A percentile compares a stretch with the other conserved stretches of the same genome.
These are phyloP conservation scores for Tolypocladium nubicola DNA, from an alignment of 2,329 filamentous ascomycete species.

Conservation along the genomic window DNA sequence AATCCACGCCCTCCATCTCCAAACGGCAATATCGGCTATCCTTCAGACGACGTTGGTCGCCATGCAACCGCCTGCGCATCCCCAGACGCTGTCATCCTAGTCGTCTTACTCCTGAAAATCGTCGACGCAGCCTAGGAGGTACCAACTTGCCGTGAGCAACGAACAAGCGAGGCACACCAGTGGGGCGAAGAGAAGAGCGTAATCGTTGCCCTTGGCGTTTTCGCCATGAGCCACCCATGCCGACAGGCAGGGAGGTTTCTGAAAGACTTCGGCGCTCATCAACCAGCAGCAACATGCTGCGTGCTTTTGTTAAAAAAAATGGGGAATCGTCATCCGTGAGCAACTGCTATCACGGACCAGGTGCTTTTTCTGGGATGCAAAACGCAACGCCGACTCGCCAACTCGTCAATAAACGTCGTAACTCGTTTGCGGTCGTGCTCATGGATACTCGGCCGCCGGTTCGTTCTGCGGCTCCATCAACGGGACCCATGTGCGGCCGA, in stretches of 20 bases:
- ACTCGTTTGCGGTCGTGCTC: constrained; percentile 8
- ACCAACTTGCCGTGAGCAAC: not conserved
- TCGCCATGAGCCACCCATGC: not conserved
- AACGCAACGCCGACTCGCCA: constrained; percentile 8
- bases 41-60: not conserved
- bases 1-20: no score
- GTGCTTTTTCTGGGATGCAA: constrained; percentile 9
- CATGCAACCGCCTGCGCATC: not conserved
- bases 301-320: not conserved
- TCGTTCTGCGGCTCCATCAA: constrained; percentile 14
- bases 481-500: constrained; percentile 35
- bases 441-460: constrained; percentile 20
- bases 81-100: not conserved
- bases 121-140: not conserved
- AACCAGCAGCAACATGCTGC: not conserved
- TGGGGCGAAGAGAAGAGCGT: not conserved
- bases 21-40: not conserved
- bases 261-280: not conserved
- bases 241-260: not conserved
- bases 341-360: not conserved
- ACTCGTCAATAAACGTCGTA: constrained; percentile 8
- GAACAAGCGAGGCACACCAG: not conserved
- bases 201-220: not conserved
- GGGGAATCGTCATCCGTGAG: not conserved
- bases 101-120: not conserved